Evolutionary conservation across 1,284 basidiomycete genomes (phyloP).

Genomic region (Neonothopanus nambi): DNA sequence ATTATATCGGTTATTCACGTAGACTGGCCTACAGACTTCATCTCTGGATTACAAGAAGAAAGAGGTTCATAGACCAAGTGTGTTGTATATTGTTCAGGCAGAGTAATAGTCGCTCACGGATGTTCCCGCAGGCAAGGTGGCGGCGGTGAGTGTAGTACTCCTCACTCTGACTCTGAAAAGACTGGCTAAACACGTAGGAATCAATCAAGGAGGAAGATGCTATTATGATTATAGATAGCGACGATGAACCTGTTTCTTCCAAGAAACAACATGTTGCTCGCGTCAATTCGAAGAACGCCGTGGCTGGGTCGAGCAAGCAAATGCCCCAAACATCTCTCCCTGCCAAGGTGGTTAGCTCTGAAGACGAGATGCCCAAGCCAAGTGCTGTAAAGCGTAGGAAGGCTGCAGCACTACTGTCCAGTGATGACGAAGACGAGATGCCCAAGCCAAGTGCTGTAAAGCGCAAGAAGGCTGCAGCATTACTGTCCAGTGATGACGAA

Average conservation of each 20-base stretch:
- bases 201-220: constrained; percentile 1
- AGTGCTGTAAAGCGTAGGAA: constrained; percentile 26
- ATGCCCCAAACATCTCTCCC: constrained; percentile 13
- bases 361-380: constrained; percentile 10
- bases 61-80: not conserved
- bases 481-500: constrained; percentile 35
- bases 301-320: constrained; percentile 10
- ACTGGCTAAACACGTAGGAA: not conserved
- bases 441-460: constrained; percentile 26
- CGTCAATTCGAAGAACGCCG: not conserved
- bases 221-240: constrained; percentile 15
- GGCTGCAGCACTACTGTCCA: constrained; percentile 20
- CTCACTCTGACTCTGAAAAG: not conserved
- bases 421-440: constrained; percentile 33
- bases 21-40: not conserved
- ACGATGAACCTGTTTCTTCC: constrained; percentile 7
- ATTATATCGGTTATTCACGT: not conserved
- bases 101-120: not conserved
- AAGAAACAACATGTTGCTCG: not conserved
- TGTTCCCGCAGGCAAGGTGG: not conserved
- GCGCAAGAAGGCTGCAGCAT: constrained; percentile 30
- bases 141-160: not conserved
- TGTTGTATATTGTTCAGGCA: not conserved
- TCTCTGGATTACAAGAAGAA: not conserved
- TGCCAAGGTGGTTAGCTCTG: constrained; percentile 12